Base-by-base conservation (phyloP, 176 grass and related monocot genomes). In the Dactylis glomerata region DNA sequence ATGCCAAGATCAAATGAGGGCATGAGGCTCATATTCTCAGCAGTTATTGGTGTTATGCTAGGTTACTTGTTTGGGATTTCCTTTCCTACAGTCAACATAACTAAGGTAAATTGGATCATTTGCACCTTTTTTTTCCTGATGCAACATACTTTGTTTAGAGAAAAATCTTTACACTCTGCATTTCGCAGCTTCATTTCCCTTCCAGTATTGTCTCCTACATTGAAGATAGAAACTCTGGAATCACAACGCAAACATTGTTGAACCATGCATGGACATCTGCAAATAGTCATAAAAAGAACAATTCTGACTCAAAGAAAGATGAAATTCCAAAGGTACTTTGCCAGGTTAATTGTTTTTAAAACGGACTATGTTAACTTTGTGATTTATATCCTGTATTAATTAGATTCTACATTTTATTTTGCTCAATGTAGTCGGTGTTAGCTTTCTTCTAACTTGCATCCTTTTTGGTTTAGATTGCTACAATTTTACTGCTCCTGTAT, bases 21-120 rank as follows among this genome's bases (percentile, higher is more conserved):
- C 36, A 85, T 92, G 87, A 82, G 88, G 77, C 84, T 96, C 31
- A 77, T 93, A 85, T 91, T 96, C 75, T 91, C 94, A 76, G 88
- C 91, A 74, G 73, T 96, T 85, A 77, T 96, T 10, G 91, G 91
- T 79, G 81, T 96, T 62, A 89, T 91, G 87, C 72, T 96, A 56
- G 94, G 94, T 22, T 96, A 92, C 86, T 91, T 96, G 62, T 91
- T 96, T 85, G 94, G 94, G 45, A 76, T 96, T 41, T 96, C 91
- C 28, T 96, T 96, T 80, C 94, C 90, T 23, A 93, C 94, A 62
- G 84, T 96, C 40, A 92, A 84, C 75, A 96, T 93, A 76, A 89
- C 94, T 76, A 93, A 89, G 88, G 94, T 96, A 82, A 59, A 57
- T 19, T 70, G 41, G 33, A 57, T 40, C 27, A 71, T 76, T 79